These are phyloP conservation scores for Zhuliangozyma parablackwelliae DNA, from an alignment of 1,139 yeast species.

Conservation along the genomic window DNA sequence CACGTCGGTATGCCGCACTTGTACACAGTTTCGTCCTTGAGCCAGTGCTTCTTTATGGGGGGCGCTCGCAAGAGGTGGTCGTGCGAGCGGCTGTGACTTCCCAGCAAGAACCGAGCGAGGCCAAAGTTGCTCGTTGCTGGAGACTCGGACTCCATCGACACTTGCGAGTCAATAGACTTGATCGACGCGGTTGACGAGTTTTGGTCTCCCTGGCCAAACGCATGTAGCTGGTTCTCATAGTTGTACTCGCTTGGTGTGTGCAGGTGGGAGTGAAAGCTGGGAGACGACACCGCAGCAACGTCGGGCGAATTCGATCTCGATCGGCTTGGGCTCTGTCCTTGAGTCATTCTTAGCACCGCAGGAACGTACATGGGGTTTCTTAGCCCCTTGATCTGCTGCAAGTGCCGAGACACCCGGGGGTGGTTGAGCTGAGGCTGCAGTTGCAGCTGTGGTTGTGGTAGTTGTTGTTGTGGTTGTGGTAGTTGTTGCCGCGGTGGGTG, in stretches of 20 bases:
- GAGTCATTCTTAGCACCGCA: slow-evolving; percentile 69
- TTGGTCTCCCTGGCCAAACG: slow-evolving; percentile 6
- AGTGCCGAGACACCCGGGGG: slow-evolving; percentile 15
- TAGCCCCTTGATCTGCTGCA: slow-evolving; percentile 63
- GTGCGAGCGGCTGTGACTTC: slow-evolving; percentile 14
- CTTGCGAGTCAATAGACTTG: slow-evolving; percentile 33
- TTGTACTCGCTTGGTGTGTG: slow-evolving; percentile 5
- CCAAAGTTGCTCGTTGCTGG: slow-evolving; percentile 12
- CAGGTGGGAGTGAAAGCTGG: neutral
- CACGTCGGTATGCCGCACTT: slow-evolving; percentile 63
- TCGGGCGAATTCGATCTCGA: slow-evolving; percentile 51
- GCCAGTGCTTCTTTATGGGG: slow-evolving; percentile 75
- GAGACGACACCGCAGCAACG: slow-evolving; percentile 38
- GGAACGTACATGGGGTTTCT: slow-evolving; percentile 86
- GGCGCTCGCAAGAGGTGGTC: slow-evolving; percentile 36
- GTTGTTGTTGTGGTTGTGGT: slow-evolving; percentile 4
- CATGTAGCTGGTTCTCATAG: slow-evolving; percentile 10
- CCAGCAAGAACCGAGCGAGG: slow-evolving; percentile 6
- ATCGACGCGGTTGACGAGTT: slow-evolving; percentile 24
- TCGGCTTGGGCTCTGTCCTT: slow-evolving; percentile 9
- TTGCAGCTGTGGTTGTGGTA: slow-evolving; percentile 3
- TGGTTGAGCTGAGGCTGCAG: slow-evolving; percentile 2
- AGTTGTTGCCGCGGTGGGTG: slow-evolving; percentile 7
- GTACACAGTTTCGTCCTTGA: slow-evolving; percentile 59
- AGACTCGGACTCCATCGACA: slow-evolving; percentile 26